Conservation (phyloP, 1,284 basidiomycete species). For the Pterulicium gracile region DNA sequence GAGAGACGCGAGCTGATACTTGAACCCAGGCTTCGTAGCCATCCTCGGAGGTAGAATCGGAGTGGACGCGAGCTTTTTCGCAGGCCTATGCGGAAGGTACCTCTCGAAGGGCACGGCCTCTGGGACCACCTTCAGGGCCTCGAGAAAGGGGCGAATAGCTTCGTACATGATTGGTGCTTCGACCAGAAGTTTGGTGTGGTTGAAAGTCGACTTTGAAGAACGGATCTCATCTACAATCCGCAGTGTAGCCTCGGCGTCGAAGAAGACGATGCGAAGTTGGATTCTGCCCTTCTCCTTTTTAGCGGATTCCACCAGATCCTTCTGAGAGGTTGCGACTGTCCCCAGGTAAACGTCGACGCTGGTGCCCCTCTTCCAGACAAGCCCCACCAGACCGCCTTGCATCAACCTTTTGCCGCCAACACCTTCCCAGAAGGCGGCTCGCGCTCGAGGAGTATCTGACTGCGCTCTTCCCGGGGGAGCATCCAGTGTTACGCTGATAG, state of each 20-base stretch:
- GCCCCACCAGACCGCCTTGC: conserved; percentile 44
- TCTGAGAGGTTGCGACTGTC: conserved; percentile 26
- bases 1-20: conserved; percentile 34
- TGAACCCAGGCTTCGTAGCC: conserved; percentile 34
- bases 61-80: conserved; percentile 18
- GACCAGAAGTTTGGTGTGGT: conserved; percentile 24
- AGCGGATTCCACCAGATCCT: conserved; percentile 30
- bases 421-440: conserved; percentile 41
- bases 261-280: conserved; percentile 36
- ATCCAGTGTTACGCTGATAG: conserved; percentile 30
- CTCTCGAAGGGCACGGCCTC: conserved; percentile 39
- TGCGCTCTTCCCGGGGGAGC: conserved; percentile 44
- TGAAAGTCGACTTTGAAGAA: conserved; percentile 7
- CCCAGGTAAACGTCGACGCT: conserved; percentile 35
- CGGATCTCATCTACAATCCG: conserved; percentile 29
- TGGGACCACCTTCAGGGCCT: conserved; percentile 39
- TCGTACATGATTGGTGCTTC: conserved; percentile 53
- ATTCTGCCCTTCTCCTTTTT: conserved; percentile 19
- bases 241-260: conserved; percentile 36
- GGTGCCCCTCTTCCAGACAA: conserved; percentile 29
- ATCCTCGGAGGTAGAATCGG: conserved; percentile 38
- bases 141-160: conserved; percentile 49
- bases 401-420: conserved; percentile 40
- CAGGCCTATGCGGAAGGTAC: conserved; percentile 35
- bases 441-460: conserved; percentile 18